Percentiles rank a stretch among this genome's conserved stretches.
Evolutionary conservation across 176 grass and related monocot species (phyloP).

Genomic region (Eleusine coracana): DNA sequence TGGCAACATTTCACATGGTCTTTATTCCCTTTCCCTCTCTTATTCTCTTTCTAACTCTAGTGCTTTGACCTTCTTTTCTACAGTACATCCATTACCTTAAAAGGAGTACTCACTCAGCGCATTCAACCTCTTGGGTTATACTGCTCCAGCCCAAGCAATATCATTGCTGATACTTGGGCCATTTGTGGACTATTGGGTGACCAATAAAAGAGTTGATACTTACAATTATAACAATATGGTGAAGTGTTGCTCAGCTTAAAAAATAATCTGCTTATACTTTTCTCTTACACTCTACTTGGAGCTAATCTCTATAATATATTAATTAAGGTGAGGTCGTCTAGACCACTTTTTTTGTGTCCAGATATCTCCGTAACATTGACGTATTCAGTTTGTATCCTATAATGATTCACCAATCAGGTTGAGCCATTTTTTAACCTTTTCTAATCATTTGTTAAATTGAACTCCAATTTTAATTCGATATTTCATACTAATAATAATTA

Average conservation of each 20-base stretch:
- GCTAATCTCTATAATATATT: no score
- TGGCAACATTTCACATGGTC: neutral
- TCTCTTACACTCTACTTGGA: neutral
- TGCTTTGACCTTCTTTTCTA: constrained; percentile 18
- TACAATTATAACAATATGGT: constrained; percentile 43
- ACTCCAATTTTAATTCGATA: no score
- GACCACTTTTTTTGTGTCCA: no score
- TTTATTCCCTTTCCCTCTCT: neutral
- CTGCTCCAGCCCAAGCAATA: constrained; percentile 62
- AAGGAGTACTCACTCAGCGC: constrained; percentile 60
- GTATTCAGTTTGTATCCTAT: no score
- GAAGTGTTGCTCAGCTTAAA: neutral
- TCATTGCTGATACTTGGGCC: constrained; percentile 57
- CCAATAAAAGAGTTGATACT: constrained; percentile 53
- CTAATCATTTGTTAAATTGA: no score
- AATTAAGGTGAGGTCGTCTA: no score
- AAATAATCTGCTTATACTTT: neutral
- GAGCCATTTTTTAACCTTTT: no score
- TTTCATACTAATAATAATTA: no score
- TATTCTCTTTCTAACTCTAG: neutral
- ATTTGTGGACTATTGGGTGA: constrained; percentile 58
- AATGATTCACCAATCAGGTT: no score
- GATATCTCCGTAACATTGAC: no score
- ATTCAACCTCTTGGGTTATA: constrained; percentile 67
- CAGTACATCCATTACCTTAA: constrained; percentile 71